Evolutionary conservation across 805 yeast genomes (phyloP).

Genomic region (Schwanniomyces pseudopolymorphus): DNA sequence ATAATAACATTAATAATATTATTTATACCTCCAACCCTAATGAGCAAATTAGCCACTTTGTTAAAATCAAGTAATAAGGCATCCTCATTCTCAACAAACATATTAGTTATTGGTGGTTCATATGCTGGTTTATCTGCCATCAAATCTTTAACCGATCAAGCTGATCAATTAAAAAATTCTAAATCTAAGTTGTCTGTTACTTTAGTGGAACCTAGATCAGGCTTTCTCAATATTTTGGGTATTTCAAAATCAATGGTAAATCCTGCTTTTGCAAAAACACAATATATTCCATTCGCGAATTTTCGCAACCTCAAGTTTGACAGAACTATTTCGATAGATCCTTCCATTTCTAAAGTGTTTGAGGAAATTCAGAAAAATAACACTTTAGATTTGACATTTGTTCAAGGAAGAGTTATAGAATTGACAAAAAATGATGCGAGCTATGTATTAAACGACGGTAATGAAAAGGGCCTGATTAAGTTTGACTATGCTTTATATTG

Average conservation of each 20-base stretch:
- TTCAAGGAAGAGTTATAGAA: slow-evolving; percentile 34
- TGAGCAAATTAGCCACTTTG: neutral
- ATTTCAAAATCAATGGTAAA: slow-evolving; percentile 41
- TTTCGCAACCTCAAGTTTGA: slow-evolving; percentile 27
- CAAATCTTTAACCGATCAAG: slow-evolving; percentile 19
- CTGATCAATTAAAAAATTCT: neutral
- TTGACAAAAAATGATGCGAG: slow-evolving; percentile 25
- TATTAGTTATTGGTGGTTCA: slow-evolving; percentile 42
- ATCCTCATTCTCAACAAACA: slow-evolving; percentile 27
- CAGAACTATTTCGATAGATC: slow-evolving; percentile 24
- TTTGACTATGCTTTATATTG: slow-evolving; percentile 51
- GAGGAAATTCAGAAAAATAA: neutral
- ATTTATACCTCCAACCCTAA: too few species aligned
- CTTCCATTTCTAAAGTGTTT: slow-evolving; percentile 13
- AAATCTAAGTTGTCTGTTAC: slow-evolving; percentile 25
- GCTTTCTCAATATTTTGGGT: slow-evolving; percentile 39
- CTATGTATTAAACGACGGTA: slow-evolving; percentile 26
- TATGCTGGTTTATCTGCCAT: slow-evolving; percentile 41
- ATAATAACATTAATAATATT: neutral
- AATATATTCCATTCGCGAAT: slow-evolving; percentile 32
- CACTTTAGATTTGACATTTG: slow-evolving; percentile 19
- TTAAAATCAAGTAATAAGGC: slow-evolving; percentile 1
- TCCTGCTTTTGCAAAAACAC: slow-evolving; percentile 36
- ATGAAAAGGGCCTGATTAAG: neutral
- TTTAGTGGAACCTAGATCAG: slow-evolving; percentile 39